Base-by-base conservation (phyloP, 768 basidiomycete species). In the Pleurotus ostreatus region DNA sequence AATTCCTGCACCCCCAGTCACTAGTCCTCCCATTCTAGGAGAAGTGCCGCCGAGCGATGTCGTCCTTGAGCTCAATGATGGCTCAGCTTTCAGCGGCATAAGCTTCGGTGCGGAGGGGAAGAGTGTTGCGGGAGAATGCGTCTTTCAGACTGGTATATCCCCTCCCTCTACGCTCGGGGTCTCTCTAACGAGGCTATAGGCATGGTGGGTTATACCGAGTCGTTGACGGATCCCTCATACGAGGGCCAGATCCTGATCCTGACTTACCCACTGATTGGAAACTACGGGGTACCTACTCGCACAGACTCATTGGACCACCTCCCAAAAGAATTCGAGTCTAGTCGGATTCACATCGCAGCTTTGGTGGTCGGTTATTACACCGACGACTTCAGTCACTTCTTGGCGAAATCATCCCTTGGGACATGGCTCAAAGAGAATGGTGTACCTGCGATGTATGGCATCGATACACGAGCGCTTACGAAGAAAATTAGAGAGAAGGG, bases 191-290 rank as follows among this genome's bases (percentile, higher is more conserved):
- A 61, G 61, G 57, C 20, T 45, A 60, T 53, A 99, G 97, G 97
- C 55, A 98, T 99, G 96, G 94, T 98, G 56, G 97, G 97, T 26
- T 99, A 99, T 72, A 94, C 93, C 38, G 97, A 98, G 66, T 98
- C 96, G 16, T 77, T 98, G 63, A 99, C 97, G 45, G 97, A 98
- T 70, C 97, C 97, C 16, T 98, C 96, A 1, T 99, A 99, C 72
- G 88, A 96, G 70, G 94, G 94, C 37, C 97, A 98, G 72, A 98
- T 99, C 67, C 88, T 99, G 57, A 85, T 99, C 61, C 80, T 98
- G 62, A 98, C 97, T 1, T 98, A 98, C 74, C 97, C 97, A 12
- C 80, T 99, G 63, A 77, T 98, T 61, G 97, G 97, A 38, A 98
- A 98, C 70, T 99, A 99, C 68, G 97, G 97, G 66, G 94, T 98